Conservation (phyloP, 805 yeast species). For the Schwanniomyces sp. region DNA sequence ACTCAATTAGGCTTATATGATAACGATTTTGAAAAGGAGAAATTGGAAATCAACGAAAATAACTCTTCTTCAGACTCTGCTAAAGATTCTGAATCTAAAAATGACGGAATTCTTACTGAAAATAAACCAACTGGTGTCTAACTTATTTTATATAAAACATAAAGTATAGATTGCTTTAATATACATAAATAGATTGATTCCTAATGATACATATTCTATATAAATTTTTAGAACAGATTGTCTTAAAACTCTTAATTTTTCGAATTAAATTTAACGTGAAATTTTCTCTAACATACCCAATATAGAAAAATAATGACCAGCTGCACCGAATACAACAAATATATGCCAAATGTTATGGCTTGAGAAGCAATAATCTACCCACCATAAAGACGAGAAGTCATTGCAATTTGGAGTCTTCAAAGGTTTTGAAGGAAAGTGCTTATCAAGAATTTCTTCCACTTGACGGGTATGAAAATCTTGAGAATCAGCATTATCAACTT, state of each 20-base stretch:
- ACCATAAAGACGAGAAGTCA: slow-evolving; percentile 64
- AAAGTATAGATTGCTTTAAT: not conserved
- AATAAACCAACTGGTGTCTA: slow-evolving; percentile 4
- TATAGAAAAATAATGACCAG: slow-evolving; percentile 83
- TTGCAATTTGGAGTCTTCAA: slow-evolving; percentile 31
- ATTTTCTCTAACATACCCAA: slow-evolving; percentile 62
- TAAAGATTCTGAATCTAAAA: slow-evolving; percentile 7
- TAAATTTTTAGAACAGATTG: not conserved
- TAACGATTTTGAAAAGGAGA: slow-evolving; percentile 40
- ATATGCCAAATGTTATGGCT: slow-evolving; percentile 96
- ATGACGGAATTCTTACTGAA: slow-evolving; percentile 1
- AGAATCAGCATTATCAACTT: slow-evolving; percentile 6
- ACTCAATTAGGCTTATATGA: slow-evolving; percentile 55
- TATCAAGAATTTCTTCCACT: slow-evolving; percentile 29
- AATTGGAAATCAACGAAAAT: slow-evolving; percentile 29
- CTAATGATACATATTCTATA: not conserved
- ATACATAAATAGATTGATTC: not conserved
- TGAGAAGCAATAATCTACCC: slow-evolving; percentile 73
- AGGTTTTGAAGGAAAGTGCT: slow-evolving; percentile 37
- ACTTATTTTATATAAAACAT: not conserved
- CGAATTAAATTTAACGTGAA: slow-evolving; percentile 2
- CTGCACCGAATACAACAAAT: slow-evolving; percentile 84
- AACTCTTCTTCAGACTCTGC: slow-evolving; percentile 15
- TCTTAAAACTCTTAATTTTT: not conserved
- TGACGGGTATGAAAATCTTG: slow-evolving; percentile 14